Conservation (phyloP, 345 rosid genomes). For the Eucalyptus cladocalyx region DNA sequence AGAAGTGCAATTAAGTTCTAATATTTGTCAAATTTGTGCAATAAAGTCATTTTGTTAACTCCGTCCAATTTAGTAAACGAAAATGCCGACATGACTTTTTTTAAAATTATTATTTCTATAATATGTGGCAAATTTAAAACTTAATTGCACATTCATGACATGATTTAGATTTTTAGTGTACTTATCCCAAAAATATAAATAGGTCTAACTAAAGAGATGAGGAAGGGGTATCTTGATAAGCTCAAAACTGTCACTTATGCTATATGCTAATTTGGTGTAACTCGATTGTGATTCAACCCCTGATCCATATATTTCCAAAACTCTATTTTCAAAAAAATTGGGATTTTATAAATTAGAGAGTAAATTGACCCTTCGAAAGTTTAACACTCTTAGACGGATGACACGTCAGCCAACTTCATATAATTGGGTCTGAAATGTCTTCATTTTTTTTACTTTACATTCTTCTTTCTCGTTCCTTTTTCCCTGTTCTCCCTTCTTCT, state of each 20-base stretch:
- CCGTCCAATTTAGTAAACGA: background rate
- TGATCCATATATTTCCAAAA: background rate
- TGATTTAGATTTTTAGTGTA: too few species aligned
- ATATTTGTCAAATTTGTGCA: background rate
- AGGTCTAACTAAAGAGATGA: background rate
- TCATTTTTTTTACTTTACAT: background rate
- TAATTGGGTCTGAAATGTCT: background rate
- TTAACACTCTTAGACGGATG: background rate
- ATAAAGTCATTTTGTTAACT: background rate
- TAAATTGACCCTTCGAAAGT: background rate
- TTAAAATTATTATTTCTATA: background rate
- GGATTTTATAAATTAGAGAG: background rate
- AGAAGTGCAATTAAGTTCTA: too few species aligned
- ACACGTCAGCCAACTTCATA: background rate
- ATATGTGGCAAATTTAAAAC: too few species aligned
- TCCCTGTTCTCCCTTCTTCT: background rate
- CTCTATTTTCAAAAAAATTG: background rate
- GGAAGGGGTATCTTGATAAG: background rate
- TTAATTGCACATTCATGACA: too few species aligned
- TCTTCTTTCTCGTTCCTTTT: background rate
- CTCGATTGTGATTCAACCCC: background rate
- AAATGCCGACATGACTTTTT: background rate
- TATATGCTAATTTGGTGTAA: background rate
- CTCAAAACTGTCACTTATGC: background rate
- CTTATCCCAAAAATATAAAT: too few species aligned